phyloP scores from a whole-genome alignment of 2,329 filamentous ascomycete species.

The Phaeosphaeria sp. region DNA sequence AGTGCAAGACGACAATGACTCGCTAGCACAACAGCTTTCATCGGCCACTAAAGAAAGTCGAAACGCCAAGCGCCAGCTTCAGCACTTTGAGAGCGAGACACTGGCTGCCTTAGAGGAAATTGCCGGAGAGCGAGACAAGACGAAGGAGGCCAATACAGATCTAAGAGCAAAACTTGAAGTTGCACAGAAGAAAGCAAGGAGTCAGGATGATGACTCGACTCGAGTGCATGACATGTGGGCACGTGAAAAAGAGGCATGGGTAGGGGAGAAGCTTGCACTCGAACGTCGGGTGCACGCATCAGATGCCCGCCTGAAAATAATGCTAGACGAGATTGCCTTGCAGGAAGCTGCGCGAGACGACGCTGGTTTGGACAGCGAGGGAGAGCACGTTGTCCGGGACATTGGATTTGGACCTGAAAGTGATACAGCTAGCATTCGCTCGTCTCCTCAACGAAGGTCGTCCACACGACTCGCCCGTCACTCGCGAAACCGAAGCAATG shows the following conservation, averaged over 20 bases:
- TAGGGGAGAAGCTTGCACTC: constrained; percentile 78
- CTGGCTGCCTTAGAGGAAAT: constrained; percentile 85
- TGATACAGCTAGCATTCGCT: constrained; percentile 75
- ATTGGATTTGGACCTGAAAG: constrained; percentile 61
- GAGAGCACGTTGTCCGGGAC: constrained; percentile 67
- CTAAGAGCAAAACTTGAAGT: constrained; percentile 77
- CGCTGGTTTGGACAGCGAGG: constrained; percentile 61
- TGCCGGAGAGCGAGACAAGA: constrained; percentile 83
- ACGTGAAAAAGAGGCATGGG: constrained; percentile 83
- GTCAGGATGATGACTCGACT: constrained; percentile 82
- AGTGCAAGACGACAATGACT: constrained; percentile 75
- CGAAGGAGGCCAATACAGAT: constrained; percentile 74
- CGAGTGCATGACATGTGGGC: constrained; percentile 81
- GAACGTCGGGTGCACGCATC: constrained; percentile 90
- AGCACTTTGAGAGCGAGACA: constrained; percentile 85
- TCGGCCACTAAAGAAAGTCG: constrained; percentile 76
- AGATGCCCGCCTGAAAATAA: constrained; percentile 80
- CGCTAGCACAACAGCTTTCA: constrained; percentile 67
- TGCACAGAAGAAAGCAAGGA: constrained; percentile 77
- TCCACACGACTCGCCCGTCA: constrained; percentile 55
- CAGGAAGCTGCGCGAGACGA: constrained; percentile 60
- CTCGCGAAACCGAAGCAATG: constrained; percentile 63
- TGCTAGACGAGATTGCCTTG: constrained; percentile 84
- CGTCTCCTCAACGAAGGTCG: constrained; percentile 60
- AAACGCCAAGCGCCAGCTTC: constrained; percentile 82